phyloP scores from a whole-genome alignment of 108 stramenopile species.

The Epipyxis sp. region DNA sequence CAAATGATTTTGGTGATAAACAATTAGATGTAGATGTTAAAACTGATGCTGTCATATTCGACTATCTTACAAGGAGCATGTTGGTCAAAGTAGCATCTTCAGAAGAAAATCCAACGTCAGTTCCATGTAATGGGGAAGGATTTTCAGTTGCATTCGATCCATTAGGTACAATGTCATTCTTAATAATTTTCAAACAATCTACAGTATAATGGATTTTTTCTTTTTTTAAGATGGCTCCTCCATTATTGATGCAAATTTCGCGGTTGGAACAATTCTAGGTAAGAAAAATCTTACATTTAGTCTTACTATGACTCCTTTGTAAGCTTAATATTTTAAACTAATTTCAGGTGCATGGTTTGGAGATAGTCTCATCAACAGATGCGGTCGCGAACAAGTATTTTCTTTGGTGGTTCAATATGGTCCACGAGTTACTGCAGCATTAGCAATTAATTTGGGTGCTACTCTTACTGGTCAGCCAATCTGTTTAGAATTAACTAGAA shows the following conservation, averaged over 20 bases:
- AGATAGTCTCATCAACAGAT: conserved; percentile 41
- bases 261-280: conserved; percentile 53
- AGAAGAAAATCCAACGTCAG: conserved; percentile 68
- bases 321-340: too few species aligned
- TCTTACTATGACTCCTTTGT: too few species aligned
- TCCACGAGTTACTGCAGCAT: conserved; percentile 45
- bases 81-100: conserved; percentile 57
- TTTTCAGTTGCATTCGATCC: conserved; percentile 62
- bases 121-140: conserved; percentile 34
- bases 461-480: conserved; percentile 30
- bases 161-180: too few species aligned
- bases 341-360: conserved; percentile 55
- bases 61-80: conserved; percentile 49
- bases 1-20: conserved; percentile 71
- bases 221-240: conserved; percentile 57
- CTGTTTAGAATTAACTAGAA: conserved; percentile 48
- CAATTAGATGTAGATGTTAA: conserved; percentile 76
- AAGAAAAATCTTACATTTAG: too few species aligned
- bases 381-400: conserved; percentile 71
- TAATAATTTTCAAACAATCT: too few species aligned
- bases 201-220: too few species aligned
- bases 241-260: conserved; percentile 59
- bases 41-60: conserved; percentile 66
- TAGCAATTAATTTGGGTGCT: conserved; percentile 36
- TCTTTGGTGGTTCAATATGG: conserved; percentile 52